A percentile compares a stretch with the other conserved stretches of the same genome.
phyloP scores from a whole-genome alignment of 2,329 filamentous ascomycete genomes.

The Dothistroma pini region DNA sequence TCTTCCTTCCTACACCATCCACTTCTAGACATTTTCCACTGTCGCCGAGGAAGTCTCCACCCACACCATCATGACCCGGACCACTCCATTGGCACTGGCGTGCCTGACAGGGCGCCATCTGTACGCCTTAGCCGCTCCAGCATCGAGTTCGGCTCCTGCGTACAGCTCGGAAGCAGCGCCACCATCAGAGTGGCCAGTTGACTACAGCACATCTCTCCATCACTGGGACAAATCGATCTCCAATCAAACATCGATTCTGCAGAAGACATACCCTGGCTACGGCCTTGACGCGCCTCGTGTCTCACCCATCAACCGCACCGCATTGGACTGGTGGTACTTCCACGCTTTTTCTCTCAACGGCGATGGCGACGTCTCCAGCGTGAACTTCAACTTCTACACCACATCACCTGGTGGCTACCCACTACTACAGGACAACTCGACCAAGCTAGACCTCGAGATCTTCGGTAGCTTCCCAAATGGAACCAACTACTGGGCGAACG shows the following conservation, averaged over 20 bases:
- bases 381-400: conserved; percentile 6
- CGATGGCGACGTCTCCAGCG: not conserved
- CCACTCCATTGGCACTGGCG: not conserved
- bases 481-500: not conserved
- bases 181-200: not conserved
- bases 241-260: not conserved
- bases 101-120: not conserved
- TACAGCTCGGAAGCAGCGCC: not conserved
- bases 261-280: not conserved
- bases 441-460: not conserved
- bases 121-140: not conserved
- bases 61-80: not conserved
- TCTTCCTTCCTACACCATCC: not conserved
- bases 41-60: too few relatives aligned
- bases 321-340: conserved; percentile 1
- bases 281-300: not conserved
- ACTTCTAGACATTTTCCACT: too few relatives aligned
- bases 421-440: not conserved
- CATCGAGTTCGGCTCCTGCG: not conserved
- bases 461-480: conserved; percentile 1
- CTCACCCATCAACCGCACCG: not conserved
- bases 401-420: conserved; percentile 4
- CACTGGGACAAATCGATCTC: not conserved
- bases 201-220: not conserved
- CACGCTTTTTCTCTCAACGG: not conserved